These are phyloP conservation scores for Amanita inopinata DNA, from an alignment of 768 basidiomycete species.

Conservation along the genomic window DNA sequence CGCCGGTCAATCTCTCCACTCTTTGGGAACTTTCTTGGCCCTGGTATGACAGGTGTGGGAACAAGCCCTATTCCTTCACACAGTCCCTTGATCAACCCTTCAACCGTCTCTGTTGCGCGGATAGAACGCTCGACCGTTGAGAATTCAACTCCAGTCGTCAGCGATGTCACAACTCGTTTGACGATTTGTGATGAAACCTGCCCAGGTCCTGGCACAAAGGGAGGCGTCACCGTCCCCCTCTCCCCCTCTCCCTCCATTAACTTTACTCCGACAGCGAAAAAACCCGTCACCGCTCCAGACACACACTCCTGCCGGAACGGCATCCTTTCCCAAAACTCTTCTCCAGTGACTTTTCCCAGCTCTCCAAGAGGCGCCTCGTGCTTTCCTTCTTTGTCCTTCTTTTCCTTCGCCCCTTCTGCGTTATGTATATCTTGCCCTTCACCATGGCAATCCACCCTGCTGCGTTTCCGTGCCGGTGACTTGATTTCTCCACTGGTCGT, in stretches of 20 bases:
- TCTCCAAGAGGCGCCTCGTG: slow-evolving; percentile 40
- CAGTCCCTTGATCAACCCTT: slow-evolving; percentile 56
- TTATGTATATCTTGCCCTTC: slow-evolving; percentile 12
- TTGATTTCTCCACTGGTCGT: slow-evolving; percentile 51
- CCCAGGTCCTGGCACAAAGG: slow-evolving; percentile 43
- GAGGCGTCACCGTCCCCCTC: slow-evolving; percentile 23
- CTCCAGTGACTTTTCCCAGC: slow-evolving; percentile 46
- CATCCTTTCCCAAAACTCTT: slow-evolving; percentile 98
- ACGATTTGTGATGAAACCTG: slow-evolving; percentile 59
- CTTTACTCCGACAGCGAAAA: slow-evolving; percentile 62
- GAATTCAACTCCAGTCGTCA: slow-evolving; percentile 75
- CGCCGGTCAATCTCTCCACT: slow-evolving; percentile 20
- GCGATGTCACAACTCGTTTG: slow-evolving; percentile 57
- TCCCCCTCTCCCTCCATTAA: slow-evolving; percentile 10
- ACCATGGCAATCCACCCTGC: slow-evolving; percentile 25
- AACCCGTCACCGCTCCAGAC: slow-evolving; percentile 84
- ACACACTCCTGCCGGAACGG: slow-evolving; percentile 93
- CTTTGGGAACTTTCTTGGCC: slow-evolving; percentile 4
- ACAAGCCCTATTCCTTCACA: slow-evolving; percentile 51
- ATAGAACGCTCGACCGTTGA: slow-evolving; percentile 52
- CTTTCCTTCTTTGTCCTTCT: slow-evolving; percentile 16
- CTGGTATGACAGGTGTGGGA: slow-evolving; percentile 9
- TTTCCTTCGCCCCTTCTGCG: slow-evolving; percentile 13
- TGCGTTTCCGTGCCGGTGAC: slow-evolving; percentile 55
- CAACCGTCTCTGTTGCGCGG: slow-evolving; percentile 63